Evolutionary conservation across 306 rosid genomes (phyloP), one percentile per base, ranked within the genome.

Genomic region (Prinsepia uniflora): DNA sequence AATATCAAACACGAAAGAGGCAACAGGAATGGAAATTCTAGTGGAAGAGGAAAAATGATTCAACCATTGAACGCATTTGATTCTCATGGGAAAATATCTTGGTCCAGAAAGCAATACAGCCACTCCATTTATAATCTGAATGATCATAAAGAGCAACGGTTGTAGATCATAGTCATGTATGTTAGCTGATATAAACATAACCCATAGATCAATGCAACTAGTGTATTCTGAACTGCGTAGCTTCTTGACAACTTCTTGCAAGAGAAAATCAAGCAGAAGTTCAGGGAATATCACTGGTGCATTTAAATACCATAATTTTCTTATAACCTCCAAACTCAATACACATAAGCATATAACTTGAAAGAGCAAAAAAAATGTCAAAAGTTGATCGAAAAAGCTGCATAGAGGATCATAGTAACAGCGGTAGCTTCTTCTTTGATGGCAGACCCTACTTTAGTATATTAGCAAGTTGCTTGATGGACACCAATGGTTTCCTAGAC

Each of bases 121-220:
- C 78, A 94, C 77, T 73, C 96, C 99, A 72, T 86, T 87, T 84
- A 87, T 78, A 78, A 94, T 87, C 81, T 91, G 96, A 56, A 85
- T 79, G 44, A 87, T 64, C 77, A 75, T 76, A 78, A 71, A 91
- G 68, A 89, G 83, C 75, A 83, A 73, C 10, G 88, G 77, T 69
- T 89, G 97, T 66, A 94, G 89, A 87, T 91, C 92, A 80, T 79
- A 78, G 55, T 89, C 96, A 10, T 24, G 75, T 72, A 82, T 66
- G 71, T 87, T 84, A 45, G 77, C 81, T 59, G 89, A 83, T 78
- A 85, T 73, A 79, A 85, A 89, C 60, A 64, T 63, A 66, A 89
- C 96, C 97, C 97, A 94, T 43, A 94, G 81, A 80, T 91, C 99
- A 54, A 94, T 75, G 81, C 96, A 94, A 80, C 83, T 89, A 34